Conservation (phyloP, 2,329 filamentous ascomycete genomes). For the Colletotrichum incanum region DNA sequence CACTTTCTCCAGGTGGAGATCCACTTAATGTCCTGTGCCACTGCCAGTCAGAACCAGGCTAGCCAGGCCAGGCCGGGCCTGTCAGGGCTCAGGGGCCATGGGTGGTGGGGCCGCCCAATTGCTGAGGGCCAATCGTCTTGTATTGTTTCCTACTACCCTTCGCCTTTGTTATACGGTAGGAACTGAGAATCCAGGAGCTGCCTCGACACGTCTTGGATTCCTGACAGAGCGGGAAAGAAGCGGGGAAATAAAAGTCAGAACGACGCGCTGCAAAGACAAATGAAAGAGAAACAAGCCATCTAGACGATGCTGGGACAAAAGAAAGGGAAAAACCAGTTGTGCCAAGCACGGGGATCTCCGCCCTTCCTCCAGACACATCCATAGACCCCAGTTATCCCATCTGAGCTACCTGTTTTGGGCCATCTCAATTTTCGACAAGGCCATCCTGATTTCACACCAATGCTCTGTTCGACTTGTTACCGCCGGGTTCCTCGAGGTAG, state of each 20-base stretch:
- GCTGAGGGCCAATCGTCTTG: slow-evolving; percentile 26
- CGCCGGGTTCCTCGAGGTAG: background rate
- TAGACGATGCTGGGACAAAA: background rate
- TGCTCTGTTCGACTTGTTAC: background rate
- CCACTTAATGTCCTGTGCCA: slow-evolving; percentile 25
- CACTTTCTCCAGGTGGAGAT: slow-evolving; percentile 38
- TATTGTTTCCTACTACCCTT: background rate
- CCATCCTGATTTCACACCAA: slow-evolving; percentile 6
- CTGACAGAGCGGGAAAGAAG: slow-evolving; percentile 22
- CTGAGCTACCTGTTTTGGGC: slow-evolving; percentile 3
- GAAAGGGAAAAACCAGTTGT: background rate
- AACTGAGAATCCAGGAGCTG: slow-evolving; percentile 28
- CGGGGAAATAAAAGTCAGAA: slow-evolving; percentile 12
- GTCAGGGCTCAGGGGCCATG: slow-evolving; percentile 31
- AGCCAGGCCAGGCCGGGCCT: slow-evolving; percentile 25
- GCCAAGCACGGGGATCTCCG: background rate
- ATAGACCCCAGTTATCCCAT: background rate
- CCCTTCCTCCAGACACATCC: background rate
- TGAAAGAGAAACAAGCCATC: slow-evolving; percentile 19
- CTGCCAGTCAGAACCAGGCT: slow-evolving; percentile 29
- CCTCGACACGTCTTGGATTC: slow-evolving; percentile 20
- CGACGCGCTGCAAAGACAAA: background rate
- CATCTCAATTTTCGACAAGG: slow-evolving; percentile 1
- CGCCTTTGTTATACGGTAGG: slow-evolving; percentile 11
- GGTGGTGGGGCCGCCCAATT: slow-evolving; percentile 14